A percentile compares a stretch with the other conserved stretches of the same genome.
phyloP scores from a whole-genome alignment of 2,329 filamentous ascomycete species.

The Chaetomiaceae sp. region DNA sequence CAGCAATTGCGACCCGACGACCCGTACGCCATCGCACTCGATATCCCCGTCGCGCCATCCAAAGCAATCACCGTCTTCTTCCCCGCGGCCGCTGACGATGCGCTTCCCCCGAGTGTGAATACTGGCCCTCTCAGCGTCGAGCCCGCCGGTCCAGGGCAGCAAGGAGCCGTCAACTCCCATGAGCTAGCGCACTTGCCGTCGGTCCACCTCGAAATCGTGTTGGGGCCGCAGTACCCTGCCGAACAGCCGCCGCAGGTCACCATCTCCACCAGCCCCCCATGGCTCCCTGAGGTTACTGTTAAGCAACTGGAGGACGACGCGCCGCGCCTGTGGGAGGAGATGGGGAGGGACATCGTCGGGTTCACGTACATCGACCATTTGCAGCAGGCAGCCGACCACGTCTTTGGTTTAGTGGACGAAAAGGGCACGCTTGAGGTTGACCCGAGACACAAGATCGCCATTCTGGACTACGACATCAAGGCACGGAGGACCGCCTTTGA shows the following conservation, averaged over 20 bases:
- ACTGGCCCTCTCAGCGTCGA: conserved; percentile 6
- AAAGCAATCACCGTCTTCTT: conserved; percentile 53
- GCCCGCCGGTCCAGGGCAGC: neutral
- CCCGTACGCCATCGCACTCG: conserved; percentile 47
- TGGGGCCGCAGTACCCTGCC: conserved; percentile 55
- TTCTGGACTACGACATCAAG: conserved; percentile 73
- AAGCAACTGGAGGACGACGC: conserved; percentile 45
- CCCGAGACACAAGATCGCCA: conserved; percentile 57
- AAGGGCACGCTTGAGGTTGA: conserved; percentile 46
- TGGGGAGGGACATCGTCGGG: conserved; percentile 52
- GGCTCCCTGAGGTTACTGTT: conserved; percentile 48
- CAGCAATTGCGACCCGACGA: conserved; percentile 37
- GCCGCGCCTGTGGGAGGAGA: conserved; percentile 54
- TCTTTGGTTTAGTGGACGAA: conserved; percentile 51
- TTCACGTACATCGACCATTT: conserved; percentile 60
- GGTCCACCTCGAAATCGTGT: conserved; percentile 44
- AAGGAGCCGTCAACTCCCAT: conserved; percentile 37
- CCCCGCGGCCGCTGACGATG: conserved; percentile 39
- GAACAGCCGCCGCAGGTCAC: conserved; percentile 43
- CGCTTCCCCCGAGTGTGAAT: conserved; percentile 4
- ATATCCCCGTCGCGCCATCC: conserved; percentile 51
- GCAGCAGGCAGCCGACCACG: conserved; percentile 51
- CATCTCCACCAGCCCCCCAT: conserved; percentile 50
- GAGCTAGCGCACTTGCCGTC: conserved; percentile 53
- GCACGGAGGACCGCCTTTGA: conserved; percentile 72